Conservation (phyloP, 2,329 filamentous ascomycete species). For the Aschersonia sp. region DNA sequence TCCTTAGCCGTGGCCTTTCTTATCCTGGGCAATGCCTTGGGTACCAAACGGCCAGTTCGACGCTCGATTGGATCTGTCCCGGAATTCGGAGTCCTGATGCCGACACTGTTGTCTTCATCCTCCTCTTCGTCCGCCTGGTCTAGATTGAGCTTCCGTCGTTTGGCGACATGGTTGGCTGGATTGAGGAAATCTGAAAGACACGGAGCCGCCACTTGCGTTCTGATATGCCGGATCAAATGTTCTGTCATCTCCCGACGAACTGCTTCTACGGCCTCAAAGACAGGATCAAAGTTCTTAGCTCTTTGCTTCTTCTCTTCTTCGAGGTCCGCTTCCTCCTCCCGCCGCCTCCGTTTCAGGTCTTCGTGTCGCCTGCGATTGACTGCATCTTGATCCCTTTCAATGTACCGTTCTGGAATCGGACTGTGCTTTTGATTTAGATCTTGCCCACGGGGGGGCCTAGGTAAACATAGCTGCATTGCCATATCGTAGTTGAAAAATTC, state of each 20-base stretch:
- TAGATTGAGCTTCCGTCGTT: slow-evolving; percentile 66
- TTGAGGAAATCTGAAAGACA: slow-evolving; percentile 70
- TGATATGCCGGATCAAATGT: slow-evolving; percentile 79
- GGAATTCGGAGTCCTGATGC: slow-evolving; percentile 51
- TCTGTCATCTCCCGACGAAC: slow-evolving; percentile 70
- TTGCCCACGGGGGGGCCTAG: slow-evolving; percentile 10
- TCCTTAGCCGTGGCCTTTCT: slow-evolving; percentile 49
- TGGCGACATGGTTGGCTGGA: slow-evolving; percentile 65
- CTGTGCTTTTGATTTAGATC: slow-evolving; percentile 16
- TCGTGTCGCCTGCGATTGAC: slow-evolving; percentile 36
- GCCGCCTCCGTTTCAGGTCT: slow-evolving; percentile 48
- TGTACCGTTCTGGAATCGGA: slow-evolving; percentile 16
- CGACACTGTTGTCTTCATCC: slow-evolving; percentile 42
- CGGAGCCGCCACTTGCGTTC: slow-evolving; percentile 71
- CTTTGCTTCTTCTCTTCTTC: slow-evolving; percentile 84
- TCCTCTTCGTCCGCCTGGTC: slow-evolving; percentile 47
- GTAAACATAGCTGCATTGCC: slow-evolving; percentile 63
- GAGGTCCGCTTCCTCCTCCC: slow-evolving; percentile 66
- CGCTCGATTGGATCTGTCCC: slow-evolving; percentile 47
- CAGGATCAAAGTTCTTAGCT: slow-evolving; percentile 82
- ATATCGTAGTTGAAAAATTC: slow-evolving; percentile 84
- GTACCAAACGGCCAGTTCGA: slow-evolving; percentile 38
- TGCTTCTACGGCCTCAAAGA: slow-evolving; percentile 64
- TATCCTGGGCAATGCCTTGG: slow-evolving; percentile 56
- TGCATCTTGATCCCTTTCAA: neutral